Evolutionary conservation across 352 stramenopile species (phyloP).

Genomic region (Halophytophthora batemanensis): DNA sequence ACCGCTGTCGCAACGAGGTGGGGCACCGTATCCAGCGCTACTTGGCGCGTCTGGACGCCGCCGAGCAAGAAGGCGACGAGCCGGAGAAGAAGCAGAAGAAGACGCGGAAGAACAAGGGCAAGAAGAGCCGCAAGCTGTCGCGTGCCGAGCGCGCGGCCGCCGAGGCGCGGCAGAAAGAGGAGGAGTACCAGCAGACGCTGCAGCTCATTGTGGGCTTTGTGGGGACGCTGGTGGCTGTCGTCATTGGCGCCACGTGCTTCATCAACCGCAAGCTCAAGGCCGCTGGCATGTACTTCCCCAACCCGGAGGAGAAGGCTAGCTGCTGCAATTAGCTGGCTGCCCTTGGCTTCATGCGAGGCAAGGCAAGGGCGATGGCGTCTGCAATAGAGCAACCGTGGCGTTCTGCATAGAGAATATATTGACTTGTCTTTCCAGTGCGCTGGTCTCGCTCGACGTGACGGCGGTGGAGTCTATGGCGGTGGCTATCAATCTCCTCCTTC

Average conservation of each 20-base stretch:
- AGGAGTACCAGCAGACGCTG: constrained; percentile 65
- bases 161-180: constrained; percentile 58
- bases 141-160: constrained; percentile 51
- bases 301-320: constrained; percentile 49
- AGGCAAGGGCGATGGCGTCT: constrained; percentile 15
- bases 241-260: constrained; percentile 52
- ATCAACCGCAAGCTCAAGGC: constrained; percentile 86
- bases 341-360: neutral
- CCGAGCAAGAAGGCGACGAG: constrained; percentile 29
- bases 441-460: constrained; percentile 12
- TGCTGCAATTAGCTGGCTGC: constrained; percentile 42
- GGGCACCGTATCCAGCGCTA: constrained; percentile 60
- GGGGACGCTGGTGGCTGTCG: constrained; percentile 53
- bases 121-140: constrained; percentile 63
- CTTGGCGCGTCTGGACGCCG: constrained; percentile 43
- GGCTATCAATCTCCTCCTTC: constrained; percentile 9
- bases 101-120: constrained; percentile 52
- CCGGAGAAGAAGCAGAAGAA: constrained; percentile 28
- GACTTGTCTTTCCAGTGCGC: neutral
- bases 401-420: neutral
- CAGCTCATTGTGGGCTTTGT: constrained; percentile 72
- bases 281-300: constrained; percentile 74
- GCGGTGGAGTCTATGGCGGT: constrained; percentile 13
- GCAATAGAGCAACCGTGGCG: constrained; percentile 1
- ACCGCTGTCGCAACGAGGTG: constrained; percentile 59